Base-by-base conservation (phyloP, 2,329 filamentous ascomycete genomes). In the Epichloe scottii region DNA sequence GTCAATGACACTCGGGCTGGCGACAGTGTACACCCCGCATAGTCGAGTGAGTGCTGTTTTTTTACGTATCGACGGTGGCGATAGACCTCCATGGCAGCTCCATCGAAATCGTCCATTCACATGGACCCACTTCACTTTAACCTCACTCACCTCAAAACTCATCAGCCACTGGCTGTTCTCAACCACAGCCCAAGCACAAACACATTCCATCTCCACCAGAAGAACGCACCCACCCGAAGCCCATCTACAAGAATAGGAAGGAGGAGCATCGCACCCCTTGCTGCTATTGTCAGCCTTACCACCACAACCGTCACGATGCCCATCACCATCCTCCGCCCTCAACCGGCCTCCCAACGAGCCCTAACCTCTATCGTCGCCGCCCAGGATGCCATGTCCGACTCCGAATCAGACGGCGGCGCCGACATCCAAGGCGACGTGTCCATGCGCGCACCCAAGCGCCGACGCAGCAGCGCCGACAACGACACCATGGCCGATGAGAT, bases 401-500 rank as follows among this genome's bases (percentile, higher is more conserved):
- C 69, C 0, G 72, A 74, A 51, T 71, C 69, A 11, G 68, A 68
- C 34, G 73, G 71, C 53, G 74, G 72, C 44, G 73, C 63, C 15
- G 71, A 73, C 48, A 56, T 75, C 6, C 66, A 71, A 33, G 68
- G 70, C 51, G 69, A 75, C 56, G 58, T 73, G 48, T 61, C 70
- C 48, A 77, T 76, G 71, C 62, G 66, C 44, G 66, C 66, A 14
- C 53, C 65, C 41, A 73, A 72, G 59, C 66, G 69, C 50, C 63
- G 66, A 35, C 60, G 64, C 47, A 61, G 62, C 19, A 55, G 56
- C 23, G 56, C 57, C 30, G 56, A 59, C 12, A 62, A 57, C 26
- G 56, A 59, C 10, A 61, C 59, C 50, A 57, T 61, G 30, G 60
- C 62, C 52, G 60, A 69, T 60, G 71, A 76, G 37, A 85, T 96